Evolutionary conservation across 768 basidiomycete genomes (phyloP), one percentile per base, ranked within the genome.

Genomic region (Podaxis sp.): DNA sequence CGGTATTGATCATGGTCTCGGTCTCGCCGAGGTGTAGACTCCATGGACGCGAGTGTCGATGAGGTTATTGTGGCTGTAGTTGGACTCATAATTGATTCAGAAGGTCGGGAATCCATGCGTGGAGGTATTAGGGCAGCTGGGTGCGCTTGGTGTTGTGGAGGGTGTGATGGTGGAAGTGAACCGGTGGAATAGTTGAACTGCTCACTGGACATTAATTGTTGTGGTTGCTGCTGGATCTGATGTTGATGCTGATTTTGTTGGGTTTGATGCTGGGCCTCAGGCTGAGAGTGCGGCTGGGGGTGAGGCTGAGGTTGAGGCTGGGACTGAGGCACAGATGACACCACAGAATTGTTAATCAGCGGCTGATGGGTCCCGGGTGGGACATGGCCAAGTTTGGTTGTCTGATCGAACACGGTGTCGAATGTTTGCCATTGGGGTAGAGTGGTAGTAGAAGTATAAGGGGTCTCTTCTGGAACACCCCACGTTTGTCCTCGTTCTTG

Each of bases 1-100:
- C 91, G 88, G 26, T 62, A 62, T 28, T 56, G 46, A 10, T 56
- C 46, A 41, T 7, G 8, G 4, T 54, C 41, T 64, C 38, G 69
- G 65, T 48, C 65, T 60, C 54, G 67, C 60, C 44, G 67, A 63
- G 58, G 49, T 17, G 8, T 5, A 28, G 57, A 49, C 15, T 59
- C 48, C 36, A 60, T 30, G 24, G 51, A 41, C 10, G 22, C 40
- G 7, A 26, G 20, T 57, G 28, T 57, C 22, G 40, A n/a, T 44
- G 41, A 57, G 6, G 41, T 40, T 24, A 13, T 40, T 6, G 28
- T 37, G 24, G 26, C n/a, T 28, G 20, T 37, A n/a, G 17, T 22
- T 50, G 13, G 46, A 22, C 26, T 52, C 51, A n/a, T 33, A 60
- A 58, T 62, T 8, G 68, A 59, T 13, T 65, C 59, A 28, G 51